These are phyloP conservation scores for Coniochaeta prunicola DNA, from an alignment of 2,329 filamentous ascomycete genomes.

Conservation along the genomic window DNA sequence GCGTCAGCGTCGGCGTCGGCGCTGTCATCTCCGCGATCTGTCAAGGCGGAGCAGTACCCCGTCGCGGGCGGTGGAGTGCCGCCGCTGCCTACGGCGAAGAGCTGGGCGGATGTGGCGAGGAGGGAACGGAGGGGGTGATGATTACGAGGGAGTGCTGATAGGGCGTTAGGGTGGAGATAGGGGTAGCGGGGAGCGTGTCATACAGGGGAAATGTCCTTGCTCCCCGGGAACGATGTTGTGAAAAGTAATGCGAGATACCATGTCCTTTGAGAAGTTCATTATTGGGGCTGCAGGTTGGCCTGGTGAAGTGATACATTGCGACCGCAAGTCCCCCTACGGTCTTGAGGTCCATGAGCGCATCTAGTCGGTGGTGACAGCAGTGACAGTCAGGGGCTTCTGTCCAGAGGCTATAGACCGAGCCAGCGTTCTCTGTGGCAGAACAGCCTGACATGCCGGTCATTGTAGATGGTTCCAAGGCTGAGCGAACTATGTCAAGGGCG, in stretches of 20 bases:
- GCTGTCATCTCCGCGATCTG: constrained; percentile 22
- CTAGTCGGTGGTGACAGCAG: too few relatives aligned
- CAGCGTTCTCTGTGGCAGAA: too few relatives aligned
- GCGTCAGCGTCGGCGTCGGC: constrained; percentile 20
- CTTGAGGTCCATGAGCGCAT: too few relatives aligned
- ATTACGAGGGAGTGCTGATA: neutral
- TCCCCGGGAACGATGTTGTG: neutral
- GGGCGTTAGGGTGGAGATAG: too few relatives aligned
- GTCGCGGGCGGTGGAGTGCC: constrained; percentile 16
- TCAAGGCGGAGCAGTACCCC: constrained; percentile 8
- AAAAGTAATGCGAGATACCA: neutral
- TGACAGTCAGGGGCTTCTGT: too few relatives aligned
- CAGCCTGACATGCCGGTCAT: too few relatives aligned
- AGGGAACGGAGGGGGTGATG: neutral
- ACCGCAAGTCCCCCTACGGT: too few relatives aligned
- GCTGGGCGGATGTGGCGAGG: constrained; percentile 32
- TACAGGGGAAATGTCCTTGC: neutral
- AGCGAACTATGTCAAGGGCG: too few relatives aligned
- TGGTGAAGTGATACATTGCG: too few relatives aligned
- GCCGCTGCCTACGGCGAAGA: constrained; percentile 25
- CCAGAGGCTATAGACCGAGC: too few relatives aligned
- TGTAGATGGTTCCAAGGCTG: too few relatives aligned
- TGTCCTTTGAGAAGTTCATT: neutral
- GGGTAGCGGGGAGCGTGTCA: neutral
- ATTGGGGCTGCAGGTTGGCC: neutral